Evolutionary conservation across 2,329 filamentous ascomycete genomes (phyloP), one percentile per base, ranked within the genome.

Genomic region (Paracoccidioides lutzii): DNA sequence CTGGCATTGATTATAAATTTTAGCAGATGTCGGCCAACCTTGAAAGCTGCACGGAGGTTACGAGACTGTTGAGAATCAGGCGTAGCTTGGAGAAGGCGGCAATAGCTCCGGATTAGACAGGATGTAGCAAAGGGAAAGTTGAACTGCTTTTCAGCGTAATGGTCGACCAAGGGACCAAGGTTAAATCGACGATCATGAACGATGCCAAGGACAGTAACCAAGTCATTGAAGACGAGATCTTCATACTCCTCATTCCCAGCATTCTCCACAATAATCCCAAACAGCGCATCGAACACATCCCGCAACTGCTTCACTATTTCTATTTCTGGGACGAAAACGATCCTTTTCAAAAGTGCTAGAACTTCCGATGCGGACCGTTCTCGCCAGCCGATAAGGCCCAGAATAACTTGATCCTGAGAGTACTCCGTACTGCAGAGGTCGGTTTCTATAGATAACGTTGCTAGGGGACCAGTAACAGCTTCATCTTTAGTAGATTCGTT

Each of bases 101-200:
- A 86, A 63, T 94, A 95, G 41, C 90, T 95, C 60, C 88, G 79
- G 53, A 96, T 84, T 33, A 98, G 76, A 66, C 89, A 95, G 4
- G 89, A 83, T 0, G 90, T 95, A 3, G 90, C 90, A 66, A 93
- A 93, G 0, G 91, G 91, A 67, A 94, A 96, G 66, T 93, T 90
- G 73, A 97, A 96, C 65, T 85, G 83, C 51, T 77, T 87, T 64
- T 91, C 87, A 2, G 90, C 88, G 66, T 97, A 97, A 57, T 90
- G 82, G 67, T 97, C 91, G 37, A 98, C 90, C 41, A 97, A 75
- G 0, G 91, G 90, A 1, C 87, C 85, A 6, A 97, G 76, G 64
- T 96, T 94, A 75, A 95, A 98, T 54, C 93, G 81, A 60, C 93
- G 82, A 69, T 98, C 93, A 66, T 96, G 88, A 4, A 95, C 88